These are phyloP conservation scores for Margaritispora aquatica DNA, from an alignment of 495 filamentous ascomycete genomes.

Conservation along the genomic window DNA sequence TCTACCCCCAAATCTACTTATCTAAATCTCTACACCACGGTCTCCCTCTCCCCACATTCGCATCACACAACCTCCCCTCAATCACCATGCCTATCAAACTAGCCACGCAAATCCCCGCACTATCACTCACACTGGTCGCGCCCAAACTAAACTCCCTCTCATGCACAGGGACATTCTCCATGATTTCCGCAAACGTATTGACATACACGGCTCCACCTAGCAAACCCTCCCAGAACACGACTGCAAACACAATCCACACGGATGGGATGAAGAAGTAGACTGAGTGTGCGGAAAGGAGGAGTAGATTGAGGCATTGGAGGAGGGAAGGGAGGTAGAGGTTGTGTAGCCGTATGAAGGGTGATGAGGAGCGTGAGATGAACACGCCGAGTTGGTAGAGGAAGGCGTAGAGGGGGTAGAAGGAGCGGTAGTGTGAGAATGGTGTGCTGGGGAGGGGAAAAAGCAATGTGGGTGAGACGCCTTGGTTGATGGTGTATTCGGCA, in stretches of 20 bases:
- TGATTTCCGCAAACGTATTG: slow-evolving; percentile 90
- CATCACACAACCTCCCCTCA: slow-evolving; percentile 75
- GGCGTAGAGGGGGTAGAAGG: slow-evolving; percentile 86
- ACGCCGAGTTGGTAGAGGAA: slow-evolving; percentile 92
- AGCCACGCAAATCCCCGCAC: slow-evolving; percentile 83
- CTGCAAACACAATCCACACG: slow-evolving; percentile 72
- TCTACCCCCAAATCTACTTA: neutral
- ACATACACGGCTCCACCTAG: slow-evolving; percentile 90
- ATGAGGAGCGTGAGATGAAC: slow-evolving; percentile 87
- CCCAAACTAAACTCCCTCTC: slow-evolving; percentile 89
- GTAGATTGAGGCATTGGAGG: slow-evolving; percentile 77
- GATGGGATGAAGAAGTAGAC: slow-evolving; percentile 55
- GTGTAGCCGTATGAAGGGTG: slow-evolving; percentile 77
- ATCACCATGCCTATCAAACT: slow-evolving; percentile 80
- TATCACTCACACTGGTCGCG: slow-evolving; percentile 89
- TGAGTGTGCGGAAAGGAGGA: slow-evolving; percentile 66
- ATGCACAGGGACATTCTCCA: slow-evolving; percentile 62
- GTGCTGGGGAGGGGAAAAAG: slow-evolving; percentile 72
- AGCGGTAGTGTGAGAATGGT: slow-evolving; percentile 74
- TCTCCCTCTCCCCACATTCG: slow-evolving; percentile 70
- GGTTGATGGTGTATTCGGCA: slow-evolving; percentile 95
- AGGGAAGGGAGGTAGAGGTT: slow-evolving; percentile 74
- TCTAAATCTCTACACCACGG: slow-evolving; percentile 58
- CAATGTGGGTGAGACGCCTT: slow-evolving; percentile 81
- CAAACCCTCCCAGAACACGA: slow-evolving; percentile 95